Conservation (phyloP, 2,329 filamentous ascomycete genomes). For the Phialemonium atrogriseum region DNA sequence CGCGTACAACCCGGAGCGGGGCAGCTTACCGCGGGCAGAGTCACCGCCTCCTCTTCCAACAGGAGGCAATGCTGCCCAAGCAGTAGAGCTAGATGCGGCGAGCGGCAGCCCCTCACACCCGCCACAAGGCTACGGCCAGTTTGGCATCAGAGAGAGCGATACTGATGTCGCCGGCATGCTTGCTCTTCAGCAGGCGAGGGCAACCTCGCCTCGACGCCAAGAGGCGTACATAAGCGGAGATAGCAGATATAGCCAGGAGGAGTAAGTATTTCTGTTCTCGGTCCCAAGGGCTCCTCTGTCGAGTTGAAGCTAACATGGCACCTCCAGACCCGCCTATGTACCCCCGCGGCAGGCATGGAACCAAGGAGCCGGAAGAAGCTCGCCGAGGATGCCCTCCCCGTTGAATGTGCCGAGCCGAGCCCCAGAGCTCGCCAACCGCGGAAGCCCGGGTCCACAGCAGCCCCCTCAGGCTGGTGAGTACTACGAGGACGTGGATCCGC, state of each 20-base stretch:
- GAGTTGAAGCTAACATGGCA: constrained; percentile 24
- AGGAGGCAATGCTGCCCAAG: constrained; percentile 38
- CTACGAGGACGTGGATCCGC: constrained; percentile 90
- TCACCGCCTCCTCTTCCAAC: constrained; percentile 54
- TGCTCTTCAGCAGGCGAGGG: constrained; percentile 52
- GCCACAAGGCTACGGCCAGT: constrained; percentile 34
- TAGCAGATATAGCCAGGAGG: constrained; percentile 65
- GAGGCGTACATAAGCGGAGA: constrained; percentile 53
- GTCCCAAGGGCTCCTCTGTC: too few species aligned
- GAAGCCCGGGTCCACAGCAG: constrained; percentile 20
- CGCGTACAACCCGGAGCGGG: constrained; percentile 33
- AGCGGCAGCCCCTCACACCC: constrained; percentile 41
- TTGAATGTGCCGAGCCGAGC: constrained; percentile 25
- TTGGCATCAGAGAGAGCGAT: constrained; percentile 54
- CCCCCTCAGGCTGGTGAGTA: constrained; percentile 43
- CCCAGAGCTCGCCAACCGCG: constrained; percentile 27
- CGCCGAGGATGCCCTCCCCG: constrained; percentile 37
- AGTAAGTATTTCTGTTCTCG: constrained; percentile 47
- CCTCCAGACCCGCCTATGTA: constrained; percentile 40
- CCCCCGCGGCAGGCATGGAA: constrained; percentile 51
- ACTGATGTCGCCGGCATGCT: constrained; percentile 68
- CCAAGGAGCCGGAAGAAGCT: constrained; percentile 32
- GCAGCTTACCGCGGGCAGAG: constrained; percentile 49
- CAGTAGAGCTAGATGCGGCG: constrained; percentile 75
- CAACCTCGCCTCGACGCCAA: constrained; percentile 27